These are phyloP conservation scores for Kwoniella botswanensis DNA, from an alignment of 768 basidiomycete species.

Conservation along the genomic window DNA sequence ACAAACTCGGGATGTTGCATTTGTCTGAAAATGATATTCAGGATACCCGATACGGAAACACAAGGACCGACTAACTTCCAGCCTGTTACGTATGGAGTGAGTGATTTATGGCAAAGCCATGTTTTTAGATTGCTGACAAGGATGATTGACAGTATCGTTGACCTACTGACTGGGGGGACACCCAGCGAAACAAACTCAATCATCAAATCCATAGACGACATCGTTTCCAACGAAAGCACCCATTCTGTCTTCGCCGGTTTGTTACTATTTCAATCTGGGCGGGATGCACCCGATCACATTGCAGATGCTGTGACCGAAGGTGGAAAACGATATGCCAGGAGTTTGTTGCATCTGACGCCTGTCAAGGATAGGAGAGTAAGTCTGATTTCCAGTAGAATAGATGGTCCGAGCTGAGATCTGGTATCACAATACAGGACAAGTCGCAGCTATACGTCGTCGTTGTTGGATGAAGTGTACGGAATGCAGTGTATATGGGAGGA, in stretches of 20 bases:
- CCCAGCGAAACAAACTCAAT: conserved; percentile 14
- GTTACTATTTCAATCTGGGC: background rate
- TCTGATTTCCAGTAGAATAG: background rate
- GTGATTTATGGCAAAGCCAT: background rate
- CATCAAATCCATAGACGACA: conserved; percentile 9
- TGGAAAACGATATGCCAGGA: conserved; percentile 13
- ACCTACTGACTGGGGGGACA: conserved; percentile 16
- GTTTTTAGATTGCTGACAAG: background rate
- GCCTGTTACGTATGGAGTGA: conserved; percentile 24
- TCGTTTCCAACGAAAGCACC: conserved; percentile 11
- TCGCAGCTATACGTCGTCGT: conserved; percentile 20
- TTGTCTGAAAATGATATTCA: conserved; percentile 3
- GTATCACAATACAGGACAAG: conserved; percentile 4
- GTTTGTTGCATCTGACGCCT: conserved; percentile 33
- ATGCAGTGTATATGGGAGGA: too few species aligned
- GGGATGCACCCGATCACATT: conserved; percentile 9
- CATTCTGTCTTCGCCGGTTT: conserved; percentile 31
- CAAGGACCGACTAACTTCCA: conserved; percentile 25
- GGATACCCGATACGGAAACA: conserved; percentile 24
- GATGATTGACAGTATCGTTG: conserved; percentile 11
- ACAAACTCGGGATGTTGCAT: background rate
- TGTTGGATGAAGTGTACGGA: conserved; percentile 10
- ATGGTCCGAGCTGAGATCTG: background rate
- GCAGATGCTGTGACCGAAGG: conserved; percentile 2
- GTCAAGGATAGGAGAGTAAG: conserved; percentile 32